These are phyloP conservation scores for Penicillium paxilli DNA, from an alignment of 495 filamentous ascomycete species.

Conservation along the genomic window DNA sequence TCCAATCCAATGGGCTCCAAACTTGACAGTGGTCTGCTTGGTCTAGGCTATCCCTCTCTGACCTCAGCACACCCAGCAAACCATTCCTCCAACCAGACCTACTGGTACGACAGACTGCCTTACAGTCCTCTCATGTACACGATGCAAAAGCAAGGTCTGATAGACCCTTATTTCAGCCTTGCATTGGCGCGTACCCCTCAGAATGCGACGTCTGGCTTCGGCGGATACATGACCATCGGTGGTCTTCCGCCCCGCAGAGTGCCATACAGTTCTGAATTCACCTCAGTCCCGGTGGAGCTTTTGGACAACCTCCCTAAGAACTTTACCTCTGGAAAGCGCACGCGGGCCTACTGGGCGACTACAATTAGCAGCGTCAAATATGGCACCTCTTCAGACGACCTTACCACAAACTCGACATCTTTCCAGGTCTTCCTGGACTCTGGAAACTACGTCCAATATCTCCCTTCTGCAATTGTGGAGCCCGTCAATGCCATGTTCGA, in stretches of 20 bases:
- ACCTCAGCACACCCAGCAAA: constrained; percentile 31
- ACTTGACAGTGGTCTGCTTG: constrained; percentile 52
- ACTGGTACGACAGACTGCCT: constrained; percentile 24
- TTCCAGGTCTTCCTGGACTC: constrained; percentile 64
- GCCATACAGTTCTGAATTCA: constrained; percentile 18
- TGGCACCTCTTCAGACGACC: constrained; percentile 3
- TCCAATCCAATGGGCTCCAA: constrained; percentile 51
- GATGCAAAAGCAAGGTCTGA: constrained; percentile 53
- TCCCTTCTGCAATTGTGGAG: constrained; percentile 55
- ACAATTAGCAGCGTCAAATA: constrained; percentile 20
- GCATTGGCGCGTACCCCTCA: constrained; percentile 27
- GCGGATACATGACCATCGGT: constrained; percentile 29
- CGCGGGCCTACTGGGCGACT: constrained; percentile 26
- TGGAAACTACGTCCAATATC: constrained; percentile 64
- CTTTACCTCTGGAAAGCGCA: constrained; percentile 10
- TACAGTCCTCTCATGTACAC: constrained; percentile 61
- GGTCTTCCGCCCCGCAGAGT: constrained; percentile 26
- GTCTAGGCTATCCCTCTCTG: constrained; percentile 59
- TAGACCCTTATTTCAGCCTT: constrained; percentile 56
- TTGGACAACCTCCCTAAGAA: constrained; percentile 13
- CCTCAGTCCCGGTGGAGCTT: constrained; percentile 24
- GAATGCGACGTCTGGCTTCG: constrained; percentile 15
- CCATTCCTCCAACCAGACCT: constrained; percentile 26
- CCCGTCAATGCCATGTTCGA: constrained; percentile 60
- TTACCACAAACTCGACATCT: constrained; percentile 14